These are phyloP conservation scores for Zoysia matrella DNA, from an alignment of 202 grass and related monocot species.

Conservation along the genomic window DNA sequence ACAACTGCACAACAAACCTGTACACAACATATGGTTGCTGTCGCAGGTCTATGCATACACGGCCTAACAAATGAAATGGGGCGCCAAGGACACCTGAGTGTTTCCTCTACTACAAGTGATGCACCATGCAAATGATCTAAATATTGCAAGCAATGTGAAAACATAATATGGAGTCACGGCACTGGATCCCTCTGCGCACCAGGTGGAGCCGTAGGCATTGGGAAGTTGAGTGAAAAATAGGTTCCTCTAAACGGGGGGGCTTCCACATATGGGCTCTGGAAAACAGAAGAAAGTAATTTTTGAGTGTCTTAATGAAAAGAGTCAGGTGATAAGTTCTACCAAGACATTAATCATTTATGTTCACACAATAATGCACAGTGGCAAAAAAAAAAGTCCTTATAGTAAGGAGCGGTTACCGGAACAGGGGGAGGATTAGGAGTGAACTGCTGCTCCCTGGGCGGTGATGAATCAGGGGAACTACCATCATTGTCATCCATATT, in stretches of 20 bases:
- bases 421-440: slow-evolving; percentile 58
- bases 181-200: background rate
- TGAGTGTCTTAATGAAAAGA: slow-evolving; percentile 13
- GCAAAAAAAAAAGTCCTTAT: no score
- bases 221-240: slow-evolving; percentile 62
- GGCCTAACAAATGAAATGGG: slow-evolving; percentile 34
- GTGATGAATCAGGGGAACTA: slow-evolving; percentile 43
- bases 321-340: background rate
- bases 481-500: slow-evolving; percentile 47
- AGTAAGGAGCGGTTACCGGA: slow-evolving; percentile 54
- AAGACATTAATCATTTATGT: background rate
- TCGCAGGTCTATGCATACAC: slow-evolving; percentile 34
- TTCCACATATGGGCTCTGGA: slow-evolving; percentile 94
- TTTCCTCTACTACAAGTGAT: slow-evolving; percentile 30
- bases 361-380: slow-evolving; percentile 5
- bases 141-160: slow-evolving; percentile 34
- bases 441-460: slow-evolving; percentile 50
- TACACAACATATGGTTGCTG: slow-evolving; percentile 49
- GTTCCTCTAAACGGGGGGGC: slow-evolving; percentile 69
- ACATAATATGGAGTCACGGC: slow-evolving; percentile 32
- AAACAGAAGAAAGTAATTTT: slow-evolving; percentile 41
- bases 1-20: slow-evolving; percentile 29
- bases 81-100: slow-evolving; percentile 18
- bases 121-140: slow-evolving; percentile 31
- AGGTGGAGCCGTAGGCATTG: slow-evolving; percentile 80